Evolutionary conservation across 2,329 filamentous ascomycete species (phyloP), one percentile per base, ranked within the genome.

Genomic region (Alternaria novae-zelandiae): DNA sequence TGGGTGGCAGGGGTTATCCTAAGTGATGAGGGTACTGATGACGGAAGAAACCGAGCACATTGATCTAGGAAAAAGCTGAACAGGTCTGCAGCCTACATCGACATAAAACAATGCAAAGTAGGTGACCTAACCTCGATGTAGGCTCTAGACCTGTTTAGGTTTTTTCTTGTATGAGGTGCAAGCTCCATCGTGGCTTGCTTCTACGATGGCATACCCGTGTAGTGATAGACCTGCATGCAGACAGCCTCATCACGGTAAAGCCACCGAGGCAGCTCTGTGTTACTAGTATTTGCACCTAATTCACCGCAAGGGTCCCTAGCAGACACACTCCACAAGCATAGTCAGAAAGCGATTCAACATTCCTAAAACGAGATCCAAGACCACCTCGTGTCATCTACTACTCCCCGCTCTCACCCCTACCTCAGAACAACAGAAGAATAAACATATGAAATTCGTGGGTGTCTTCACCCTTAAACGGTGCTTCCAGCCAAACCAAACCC

Each of bases 391-490:
- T 57, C 50, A 9, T 59, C 54, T 51, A 32, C 55, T 54, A 54
- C 54, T 12, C 10, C 26, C 36, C 54, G 54, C 44, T 55, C 61
- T 13, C 51, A 50, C 50, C 26, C 50, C 26, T 50, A 53, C 50
- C 12, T 26, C 30, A 57, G 59, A 64, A 66, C 61, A 70, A 73
- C 72, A 77, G 75, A 53, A 50, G 56, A 58, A 64, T 65, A 65
- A 70, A 76, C 72, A 77, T 75, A 76, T 65, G 71, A 76, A 50
- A 77, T 70, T 77, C 74, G 71, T 77, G 61, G 58, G 63, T 61
- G 47, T 51, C 58, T 53, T 45, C 55, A 44, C 51, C 45, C 58
- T 41, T 57, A 64, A 67, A 15, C 20, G 55, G 54, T 58, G 50
- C 49, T 55, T 56, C 32, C 54, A 12, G 49, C 30, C 44, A 47